Evolutionary conservation across 1,139 yeast genomes (phyloP).

Genomic region (Yamadazyma epiphylla): DNA sequence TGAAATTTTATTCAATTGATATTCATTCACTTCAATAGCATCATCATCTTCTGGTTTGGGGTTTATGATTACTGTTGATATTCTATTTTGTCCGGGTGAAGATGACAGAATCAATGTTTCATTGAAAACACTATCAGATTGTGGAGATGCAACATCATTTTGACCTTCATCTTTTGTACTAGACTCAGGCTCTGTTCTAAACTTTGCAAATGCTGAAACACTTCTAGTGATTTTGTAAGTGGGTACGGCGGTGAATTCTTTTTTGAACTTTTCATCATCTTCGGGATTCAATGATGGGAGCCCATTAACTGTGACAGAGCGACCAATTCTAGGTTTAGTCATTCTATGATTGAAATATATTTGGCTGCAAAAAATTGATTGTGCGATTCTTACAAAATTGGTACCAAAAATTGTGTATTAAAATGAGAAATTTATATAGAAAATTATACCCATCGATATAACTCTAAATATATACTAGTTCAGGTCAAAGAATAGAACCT

Average conservation of each 20-base stretch:
- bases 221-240: constrained; percentile 4
- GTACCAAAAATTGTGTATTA: no score
- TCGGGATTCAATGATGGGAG: constrained; percentile 1
- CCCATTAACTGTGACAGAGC: constrained; percentile 1
- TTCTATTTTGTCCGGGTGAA: constrained; percentile 11
- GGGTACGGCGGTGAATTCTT: background rate
- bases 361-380: no score
- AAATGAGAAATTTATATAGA: no score
- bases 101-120: constrained; percentile 16
- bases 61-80: constrained; percentile 13
- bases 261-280: background rate
- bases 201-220: background rate
- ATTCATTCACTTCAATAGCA: constrained; percentile 1
- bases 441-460: no score
- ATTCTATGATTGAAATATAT: no score
- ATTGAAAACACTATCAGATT: constrained; percentile 17
- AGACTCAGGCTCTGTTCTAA: background rate
- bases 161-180: background rate
- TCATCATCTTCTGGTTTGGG: background rate
- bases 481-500: no score
- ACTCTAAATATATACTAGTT: no score
- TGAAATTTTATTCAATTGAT: constrained; percentile 1
- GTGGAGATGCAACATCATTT: constrained; percentile 4
- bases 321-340: no score
- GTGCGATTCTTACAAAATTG: no score